Conservation (phyloP, 805 yeast species). For the Hagleromyces aurorensis region DNA sequence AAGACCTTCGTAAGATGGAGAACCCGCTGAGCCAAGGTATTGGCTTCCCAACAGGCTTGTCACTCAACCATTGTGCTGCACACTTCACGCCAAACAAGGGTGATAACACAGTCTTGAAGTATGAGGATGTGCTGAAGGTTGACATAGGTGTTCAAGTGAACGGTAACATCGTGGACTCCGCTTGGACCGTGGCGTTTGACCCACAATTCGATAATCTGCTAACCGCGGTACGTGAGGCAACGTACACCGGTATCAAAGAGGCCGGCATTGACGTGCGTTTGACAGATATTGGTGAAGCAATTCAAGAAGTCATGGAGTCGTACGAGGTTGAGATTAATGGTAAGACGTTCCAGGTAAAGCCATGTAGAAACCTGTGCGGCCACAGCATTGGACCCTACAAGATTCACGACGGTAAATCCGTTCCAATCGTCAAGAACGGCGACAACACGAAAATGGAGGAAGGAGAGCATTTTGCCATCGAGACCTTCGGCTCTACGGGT, state of each 20-base stretch:
- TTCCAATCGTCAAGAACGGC: slow-evolving; percentile 90
- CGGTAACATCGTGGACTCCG: slow-evolving; percentile 90
- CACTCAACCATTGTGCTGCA: slow-evolving; percentile 90
- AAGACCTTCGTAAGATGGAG: slow-evolving; percentile 42
- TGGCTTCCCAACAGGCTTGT: slow-evolving; percentile 98
- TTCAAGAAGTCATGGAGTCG: slow-evolving; percentile 96
- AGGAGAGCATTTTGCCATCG: slow-evolving; percentile 96
- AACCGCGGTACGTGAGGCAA: slow-evolving; percentile 85
- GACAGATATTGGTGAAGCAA: slow-evolving; percentile 91
- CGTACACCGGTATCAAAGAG: slow-evolving; percentile 84
- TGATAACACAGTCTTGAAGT: slow-evolving; percentile 68
- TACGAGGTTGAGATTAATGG: slow-evolving; percentile 91
- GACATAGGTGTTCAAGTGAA: slow-evolving; percentile 96
- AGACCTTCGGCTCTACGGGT: slow-evolving; percentile 97
- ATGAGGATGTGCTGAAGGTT: slow-evolving; percentile 93
- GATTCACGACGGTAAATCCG: slow-evolving; percentile 93
- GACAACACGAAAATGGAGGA: slow-evolving; percentile 98
- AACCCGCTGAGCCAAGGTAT: slow-evolving; percentile 58
- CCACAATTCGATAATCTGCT: slow-evolving; percentile 73
- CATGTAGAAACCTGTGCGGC: slow-evolving; percentile 89
- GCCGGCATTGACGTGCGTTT: slow-evolving; percentile 95
- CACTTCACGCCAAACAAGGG: slow-evolving; percentile 97
- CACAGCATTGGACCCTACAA: slow-evolving; percentile 79
- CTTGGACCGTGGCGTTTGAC: slow-evolving; percentile 86
- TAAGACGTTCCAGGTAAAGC: slow-evolving; percentile 72